Percentiles rank a stretch among this genome's conserved stretches.
Conservation (phyloP, 768 basidiomycete genomes). For the Arthromyces matolae region DNA sequence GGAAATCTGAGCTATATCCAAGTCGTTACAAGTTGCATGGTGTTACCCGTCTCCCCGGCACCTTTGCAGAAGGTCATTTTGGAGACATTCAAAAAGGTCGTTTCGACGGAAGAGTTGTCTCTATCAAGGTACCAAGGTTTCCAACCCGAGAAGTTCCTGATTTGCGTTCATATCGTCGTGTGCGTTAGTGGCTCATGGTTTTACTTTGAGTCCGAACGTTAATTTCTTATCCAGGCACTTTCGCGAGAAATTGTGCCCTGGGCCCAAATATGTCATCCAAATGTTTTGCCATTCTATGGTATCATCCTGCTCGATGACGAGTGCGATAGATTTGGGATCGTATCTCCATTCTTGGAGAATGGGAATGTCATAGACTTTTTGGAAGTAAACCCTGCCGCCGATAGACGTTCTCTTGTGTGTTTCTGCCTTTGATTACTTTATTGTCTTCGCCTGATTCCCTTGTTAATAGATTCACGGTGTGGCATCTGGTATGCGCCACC, state of each 20-base stretch:
- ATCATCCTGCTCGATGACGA: neutral
- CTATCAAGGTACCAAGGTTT: neutral
- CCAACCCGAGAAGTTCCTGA: neutral
- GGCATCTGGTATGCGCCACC: slow-evolving; percentile 2
- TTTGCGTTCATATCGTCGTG: neutral
- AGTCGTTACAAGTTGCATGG: slow-evolving; percentile 1
- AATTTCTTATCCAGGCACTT: slow-evolving; percentile 5
- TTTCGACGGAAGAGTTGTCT: neutral
- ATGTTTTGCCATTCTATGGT: slow-evolving; percentile 3
- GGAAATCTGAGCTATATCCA: slow-evolving; percentile 2
- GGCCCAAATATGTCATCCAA: slow-evolving; percentile 1
- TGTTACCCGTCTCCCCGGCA: neutral
- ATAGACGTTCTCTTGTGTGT: neutral
- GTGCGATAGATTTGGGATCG: neutral
- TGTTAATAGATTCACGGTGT: neutral
- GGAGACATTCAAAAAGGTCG: neutral
- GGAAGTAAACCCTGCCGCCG: neutral
- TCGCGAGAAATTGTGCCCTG: slow-evolving; percentile 3
- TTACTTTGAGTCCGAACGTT: no score
- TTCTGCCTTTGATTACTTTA: neutral
- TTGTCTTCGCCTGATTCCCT: neutral
- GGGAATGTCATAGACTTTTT: slow-evolving; percentile 4
- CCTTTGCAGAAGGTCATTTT: neutral
- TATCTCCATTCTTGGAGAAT: slow-evolving; percentile 3
- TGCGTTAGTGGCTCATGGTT: neutral